Base-by-base conservation (phyloP, 192 early-diverging fungal genomes). In the Coemansia javaensis region DNA sequence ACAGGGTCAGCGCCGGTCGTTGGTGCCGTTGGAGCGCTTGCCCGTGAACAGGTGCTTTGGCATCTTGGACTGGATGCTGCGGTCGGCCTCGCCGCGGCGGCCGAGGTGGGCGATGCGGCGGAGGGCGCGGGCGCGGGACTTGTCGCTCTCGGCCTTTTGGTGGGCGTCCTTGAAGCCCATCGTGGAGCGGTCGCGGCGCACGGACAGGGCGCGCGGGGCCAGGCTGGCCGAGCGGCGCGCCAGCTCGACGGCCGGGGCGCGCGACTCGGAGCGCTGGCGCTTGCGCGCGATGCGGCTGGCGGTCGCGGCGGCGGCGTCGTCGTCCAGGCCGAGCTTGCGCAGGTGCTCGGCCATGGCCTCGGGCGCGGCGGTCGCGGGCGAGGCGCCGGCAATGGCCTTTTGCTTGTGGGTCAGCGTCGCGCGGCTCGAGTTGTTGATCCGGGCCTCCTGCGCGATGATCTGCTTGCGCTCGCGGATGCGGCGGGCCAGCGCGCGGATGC, bases 1-100 rank as follows among this genome's bases (percentile, higher is more conserved):
- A 27, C n/a, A 35, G 13, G 3, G 13, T 15, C 6, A 93, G 68
- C 90, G 83, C 52, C 85, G 85, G 68, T 90, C 88, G 56, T 79
- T 82, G 41, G 85, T 82, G 44, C 89, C 90, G 32, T 82, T 81
- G 37, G 79, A 78, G 50, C 88, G 82, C 80, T 98, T 98, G 53
- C 90, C 90, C 18, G 87, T 70, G 63, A 95, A 97, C 83, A 99
- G 80, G 66, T 99, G 97, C 78, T 94, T 97, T 37, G 97, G 97
- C 86, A 86, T 90, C 79, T 97, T 95, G 50, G 80, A 82, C 43
- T 73, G 63, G 49, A 99, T 93, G n/a, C 66, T 70, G 59, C 96
- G 82, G 66, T 99, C 97, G n/a, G 90, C 75, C 72, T 99, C 97
- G 54, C 94, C 93, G 21, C 81, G 78, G 41, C 82, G 82, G 39